Evolutionary conservation across 192 early-diverging fungal genomes (phyloP), one percentile per base, ranked within the genome.

Genomic region (Irineochytrium annulatum): DNA sequence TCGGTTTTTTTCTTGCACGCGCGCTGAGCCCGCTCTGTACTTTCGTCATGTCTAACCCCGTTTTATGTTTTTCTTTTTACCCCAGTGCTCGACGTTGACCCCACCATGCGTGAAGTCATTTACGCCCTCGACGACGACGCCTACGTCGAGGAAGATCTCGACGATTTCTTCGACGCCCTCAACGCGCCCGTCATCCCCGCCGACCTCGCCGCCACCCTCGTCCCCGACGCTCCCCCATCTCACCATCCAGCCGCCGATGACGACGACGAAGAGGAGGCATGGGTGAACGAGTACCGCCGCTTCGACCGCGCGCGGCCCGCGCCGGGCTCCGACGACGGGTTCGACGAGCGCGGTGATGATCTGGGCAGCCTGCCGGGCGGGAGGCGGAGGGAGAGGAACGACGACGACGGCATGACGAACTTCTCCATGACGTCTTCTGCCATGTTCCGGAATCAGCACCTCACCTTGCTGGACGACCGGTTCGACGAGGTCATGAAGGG

Each of bases 61-160:
- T 16, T 37, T 31, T 17, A 19, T 11, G 53, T 2, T n/a, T 27
- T 26, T 22, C 22, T 41, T 43, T 27, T 67, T 39, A 13, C 11
- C 22, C 33, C 60, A 43, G 82, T 87, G 59, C 85, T 92, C 11
- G 86, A 88, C 46, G 86, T 94, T 76, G 89, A 91, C 59, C 82
- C 80, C 31, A 77, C 83, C 37, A 70, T 97, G 57, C 87, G 95
- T 59, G 91, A 96, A 77, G 86, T 85, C 0, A 65, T 99, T 49
- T 91, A 95, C 62, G 94, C 94, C 2, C 77, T 99, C 57, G 91
- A 95, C n/a, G 91, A 95, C 60, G 91, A 91, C 8, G 91, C 83
- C 8, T 92, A 88, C 60, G 84, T 90, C 28, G 90, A 89, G 17
- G 87, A 91, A 6, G 86, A 83, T 4, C 53, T 89, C 19, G 91